Evolutionary conservation across 176 grass and related monocot genomes (phyloP).

Genomic region (Juncus inflexus): DNA sequence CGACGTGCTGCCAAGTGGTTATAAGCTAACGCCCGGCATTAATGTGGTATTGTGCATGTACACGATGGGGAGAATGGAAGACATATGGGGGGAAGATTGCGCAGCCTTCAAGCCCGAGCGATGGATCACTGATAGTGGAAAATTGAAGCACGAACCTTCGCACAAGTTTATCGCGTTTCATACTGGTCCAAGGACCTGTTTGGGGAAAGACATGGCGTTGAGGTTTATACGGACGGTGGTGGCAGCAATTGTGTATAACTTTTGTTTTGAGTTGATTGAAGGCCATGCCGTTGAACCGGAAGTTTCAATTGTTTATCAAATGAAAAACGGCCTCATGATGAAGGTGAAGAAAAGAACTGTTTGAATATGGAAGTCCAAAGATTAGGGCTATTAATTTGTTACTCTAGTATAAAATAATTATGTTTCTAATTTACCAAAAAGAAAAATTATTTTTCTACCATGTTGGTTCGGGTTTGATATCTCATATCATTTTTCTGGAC

Average conservation of each 20-base stretch:
- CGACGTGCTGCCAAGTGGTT: conserved; percentile 28
- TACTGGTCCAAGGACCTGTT: not conserved
- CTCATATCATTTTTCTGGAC: too few relatives aligned
- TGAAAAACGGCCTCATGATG: conserved; percentile 33
- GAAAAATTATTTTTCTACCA: too few relatives aligned
- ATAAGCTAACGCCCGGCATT: not conserved
- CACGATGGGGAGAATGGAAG: conserved; percentile 18
- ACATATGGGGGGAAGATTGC: conserved; percentile 26
- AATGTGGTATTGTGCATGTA: too few relatives aligned
- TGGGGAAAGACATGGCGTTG: too few relatives aligned
- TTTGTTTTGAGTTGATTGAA: conserved; percentile 9
- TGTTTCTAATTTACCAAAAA: too few relatives aligned
- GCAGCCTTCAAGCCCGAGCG: conserved; percentile 20
- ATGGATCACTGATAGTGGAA: conserved; percentile 17
- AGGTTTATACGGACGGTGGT: conserved; percentile 20
- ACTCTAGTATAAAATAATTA: too few relatives aligned
- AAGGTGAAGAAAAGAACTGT: not conserved
- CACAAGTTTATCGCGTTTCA: conserved; percentile 32
- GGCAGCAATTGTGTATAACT: conserved; percentile 12
- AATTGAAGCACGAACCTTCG: conserved; percentile 13
- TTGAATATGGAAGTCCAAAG: too few relatives aligned
- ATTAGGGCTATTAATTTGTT: too few relatives aligned
- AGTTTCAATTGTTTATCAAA: conserved; percentile 11
- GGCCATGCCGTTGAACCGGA: conserved; percentile 5
- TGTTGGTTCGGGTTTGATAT: too few relatives aligned